phyloP scores from a whole-genome alignment of 2,329 filamentous ascomycete species.

The Colletotrichum limetticola region DNA sequence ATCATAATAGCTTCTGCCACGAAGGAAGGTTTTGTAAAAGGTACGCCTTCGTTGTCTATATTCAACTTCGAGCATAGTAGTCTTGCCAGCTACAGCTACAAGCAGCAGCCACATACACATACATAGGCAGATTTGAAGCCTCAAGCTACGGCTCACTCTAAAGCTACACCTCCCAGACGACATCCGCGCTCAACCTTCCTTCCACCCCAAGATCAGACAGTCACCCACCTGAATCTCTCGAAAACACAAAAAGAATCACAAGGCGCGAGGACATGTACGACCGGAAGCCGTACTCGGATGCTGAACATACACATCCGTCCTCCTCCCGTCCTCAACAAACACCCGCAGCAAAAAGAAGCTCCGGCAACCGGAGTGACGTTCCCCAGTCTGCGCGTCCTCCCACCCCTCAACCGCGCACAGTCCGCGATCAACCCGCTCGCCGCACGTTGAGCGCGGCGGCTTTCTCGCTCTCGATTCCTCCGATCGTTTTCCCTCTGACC shows the following conservation, averaged over 20 bases:
- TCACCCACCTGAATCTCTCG: background rate
- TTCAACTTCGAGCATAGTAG: background rate
- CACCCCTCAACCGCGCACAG: background rate
- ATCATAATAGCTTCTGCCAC: too few species aligned
- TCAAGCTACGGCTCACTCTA: background rate
- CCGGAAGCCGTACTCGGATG: background rate
- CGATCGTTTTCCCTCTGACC: background rate
- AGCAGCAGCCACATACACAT: too few species aligned
- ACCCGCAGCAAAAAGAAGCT: background rate
- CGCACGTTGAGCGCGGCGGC: background rate
- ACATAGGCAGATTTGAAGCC: background rate
- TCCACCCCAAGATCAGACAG: background rate
- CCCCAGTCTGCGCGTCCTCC: too few species aligned
- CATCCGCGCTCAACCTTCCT: background rate
- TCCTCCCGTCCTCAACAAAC: background rate
- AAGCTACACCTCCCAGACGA: background rate
- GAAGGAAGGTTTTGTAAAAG: too few species aligned
- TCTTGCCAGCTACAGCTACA: background rate
- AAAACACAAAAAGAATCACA: background rate
- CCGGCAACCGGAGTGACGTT: background rate
- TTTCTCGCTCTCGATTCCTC: background rate
- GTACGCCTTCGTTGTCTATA: too few species aligned
- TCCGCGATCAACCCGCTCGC: background rate
- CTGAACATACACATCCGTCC: background rate
- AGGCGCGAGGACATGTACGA: background rate